Evolutionary conservation across 2,329 filamentous ascomycete genomes (phyloP), one percentile per base, ranked within the genome.

Genomic region (Penicillium digitatum): DNA sequence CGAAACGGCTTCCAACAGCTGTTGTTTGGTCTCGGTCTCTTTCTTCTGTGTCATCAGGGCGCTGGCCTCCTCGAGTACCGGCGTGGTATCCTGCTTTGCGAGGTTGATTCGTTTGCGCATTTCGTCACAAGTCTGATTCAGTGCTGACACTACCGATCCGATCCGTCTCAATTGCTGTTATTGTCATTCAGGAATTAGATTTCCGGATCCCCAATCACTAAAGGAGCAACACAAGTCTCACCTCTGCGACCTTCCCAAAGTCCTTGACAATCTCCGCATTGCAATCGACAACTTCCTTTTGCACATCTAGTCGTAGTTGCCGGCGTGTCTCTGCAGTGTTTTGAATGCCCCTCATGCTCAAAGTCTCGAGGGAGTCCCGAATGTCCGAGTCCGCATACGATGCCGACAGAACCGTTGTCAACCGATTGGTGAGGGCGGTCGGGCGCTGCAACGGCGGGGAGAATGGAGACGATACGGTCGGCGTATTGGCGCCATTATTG

Each of bases 341-440:
- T 52, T 81, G 77, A 14, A 91, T 72, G 0, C 81, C 81, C 34
- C 89, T 82, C 47, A 83, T 77, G 73, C 96, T 93, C 20, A 97
- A 77, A 1, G 94, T 84, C 49, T 83, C 79, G 29, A 99, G 77
- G 14, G 91, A 87, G 77, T 95, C 89, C 61, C 90, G 85, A 63
- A 97, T 95, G 63, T 96, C 93, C 5, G 89, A 81, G 73, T 97
- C 94, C 7, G 91, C 88, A 74, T 96, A 96, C 0, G 93, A 96
- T 2, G 90, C 87, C 4, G 94, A 96, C 46, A 97, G 82, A 38
- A 97, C 88, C 58, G 84, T 87, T 24, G 90, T 89, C 63, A 96
- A 83, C 69, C 94, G 90, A 57, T 87, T 87, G 8, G 89, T 86
- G 31, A 97, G 78, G 8, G 90, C 87, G 72, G 84, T 90, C 14